phyloP scores from a whole-genome alignment of 768 basidiomycete genomes.

The Gloeopeniophorella convolvens region DNA sequence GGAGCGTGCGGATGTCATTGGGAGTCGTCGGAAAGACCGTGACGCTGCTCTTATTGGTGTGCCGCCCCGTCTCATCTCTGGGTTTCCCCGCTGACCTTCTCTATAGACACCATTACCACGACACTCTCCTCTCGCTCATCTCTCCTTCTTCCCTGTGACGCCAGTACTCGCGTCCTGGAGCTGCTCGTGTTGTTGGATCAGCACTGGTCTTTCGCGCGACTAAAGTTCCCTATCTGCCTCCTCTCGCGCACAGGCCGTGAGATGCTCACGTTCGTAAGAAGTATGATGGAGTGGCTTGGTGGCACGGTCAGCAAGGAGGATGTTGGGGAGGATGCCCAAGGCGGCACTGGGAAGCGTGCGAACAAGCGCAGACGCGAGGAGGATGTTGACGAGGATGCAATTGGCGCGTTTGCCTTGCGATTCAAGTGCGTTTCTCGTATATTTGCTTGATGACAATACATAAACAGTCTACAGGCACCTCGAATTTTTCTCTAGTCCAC shows the following conservation, averaged over 20 bases:
- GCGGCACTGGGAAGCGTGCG: constrained; percentile 32
- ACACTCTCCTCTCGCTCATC: constrained; percentile 78
- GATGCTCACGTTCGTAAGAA: constrained; percentile 88
- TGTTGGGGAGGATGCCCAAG: constrained; percentile 65
- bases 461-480: constrained; percentile 52
- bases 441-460: not conserved
- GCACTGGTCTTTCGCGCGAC: constrained; percentile 89
- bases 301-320: constrained; percentile 92
- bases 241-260: constrained; percentile 86
- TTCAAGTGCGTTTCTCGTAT: constrained; percentile 62
- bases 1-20: constrained; percentile 73
- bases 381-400: constrained; percentile 64
- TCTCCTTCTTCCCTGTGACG: constrained; percentile 86
- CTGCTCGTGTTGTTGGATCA: constrained; percentile 94
- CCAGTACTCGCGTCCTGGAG: constrained; percentile 91
- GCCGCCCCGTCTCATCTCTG: constrained; percentile 17
- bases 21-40: constrained; percentile 83
- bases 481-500: constrained; percentile 85
- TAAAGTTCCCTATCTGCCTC: constrained; percentile 88
- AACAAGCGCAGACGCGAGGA: constrained; percentile 40
- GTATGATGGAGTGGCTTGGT: constrained; percentile 99
- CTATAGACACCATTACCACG: constrained; percentile 76
- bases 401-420: constrained; percentile 79
- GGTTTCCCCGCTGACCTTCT: constrained; percentile 8
- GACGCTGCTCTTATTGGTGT: constrained; percentile 83